These are phyloP conservation scores for Symbiodinium pilosum DNA, from an alignment of 73 alveolate species.

Conservation along the genomic window DNA sequence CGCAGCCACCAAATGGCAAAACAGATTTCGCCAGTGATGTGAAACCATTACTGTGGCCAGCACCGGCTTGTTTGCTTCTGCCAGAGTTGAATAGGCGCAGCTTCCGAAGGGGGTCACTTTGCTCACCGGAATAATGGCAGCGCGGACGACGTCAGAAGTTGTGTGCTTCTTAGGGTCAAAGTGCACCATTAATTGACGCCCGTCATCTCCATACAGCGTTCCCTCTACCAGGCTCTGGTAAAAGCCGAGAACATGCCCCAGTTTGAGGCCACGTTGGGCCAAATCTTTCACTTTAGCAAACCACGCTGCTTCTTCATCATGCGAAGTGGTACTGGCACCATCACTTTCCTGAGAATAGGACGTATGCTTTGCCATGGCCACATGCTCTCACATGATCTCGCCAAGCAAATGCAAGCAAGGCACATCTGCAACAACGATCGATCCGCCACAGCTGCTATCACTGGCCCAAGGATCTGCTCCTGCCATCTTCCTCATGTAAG, in stretches of 20 bases:
- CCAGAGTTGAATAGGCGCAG: slow-evolving; percentile 80
- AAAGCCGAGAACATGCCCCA: slow-evolving; percentile 80
- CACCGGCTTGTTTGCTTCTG: slow-evolving; percentile 63
- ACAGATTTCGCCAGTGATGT: slow-evolving; percentile 82
- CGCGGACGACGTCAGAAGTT: slow-evolving; percentile 74
- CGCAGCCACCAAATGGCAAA: slow-evolving; percentile 49
- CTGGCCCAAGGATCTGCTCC: slow-evolving; percentile 89
- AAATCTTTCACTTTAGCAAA: background rate
- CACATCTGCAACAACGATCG: slow-evolving; percentile 49
- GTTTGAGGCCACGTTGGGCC: slow-evolving; percentile 62
- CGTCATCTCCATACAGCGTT: slow-evolving; percentile 27
- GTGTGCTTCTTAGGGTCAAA: slow-evolving; percentile 70
- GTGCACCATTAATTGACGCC: slow-evolving; percentile 31
- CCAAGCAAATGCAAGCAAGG: background rate
- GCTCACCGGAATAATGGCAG: slow-evolving; percentile 61
- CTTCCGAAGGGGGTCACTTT: slow-evolving; percentile 41
- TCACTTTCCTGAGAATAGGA: background rate
- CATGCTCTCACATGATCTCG: too few relatives aligned
- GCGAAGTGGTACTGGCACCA: background rate
- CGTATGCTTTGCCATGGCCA: background rate
- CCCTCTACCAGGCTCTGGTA: slow-evolving; percentile 80
- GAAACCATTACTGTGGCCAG: slow-evolving; percentile 85
- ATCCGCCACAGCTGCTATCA: slow-evolving; percentile 49
- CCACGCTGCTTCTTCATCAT: background rate
- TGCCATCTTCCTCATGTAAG: slow-evolving; percentile 48